Percentiles rank a stretch among this genome's conserved stretches.
Evolutionary conservation across 192 early-diverging fungal genomes (phyloP).

Genomic region (Umbelopsis ramanniana): DNA sequence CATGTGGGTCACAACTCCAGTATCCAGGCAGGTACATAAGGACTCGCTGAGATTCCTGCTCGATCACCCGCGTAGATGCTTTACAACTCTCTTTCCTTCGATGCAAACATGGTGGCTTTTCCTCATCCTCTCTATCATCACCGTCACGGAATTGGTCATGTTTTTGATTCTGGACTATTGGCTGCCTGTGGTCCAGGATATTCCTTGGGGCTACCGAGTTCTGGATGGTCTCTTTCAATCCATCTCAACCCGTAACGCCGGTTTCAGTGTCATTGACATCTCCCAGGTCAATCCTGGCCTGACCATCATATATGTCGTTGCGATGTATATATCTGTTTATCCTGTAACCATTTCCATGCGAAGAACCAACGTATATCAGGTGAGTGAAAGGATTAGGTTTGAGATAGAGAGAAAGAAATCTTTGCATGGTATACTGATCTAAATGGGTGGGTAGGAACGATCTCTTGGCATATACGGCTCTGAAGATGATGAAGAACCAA

Average conservation of each 20-base stretch:
- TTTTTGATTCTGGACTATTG: slow-evolving; percentile 34
- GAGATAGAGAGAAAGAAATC: too few relatives aligned
- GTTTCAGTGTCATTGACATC: slow-evolving; percentile 37
- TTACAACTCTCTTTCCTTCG: slow-evolving; percentile 38
- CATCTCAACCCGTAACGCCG: slow-evolving; percentile 39
- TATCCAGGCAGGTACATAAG: slow-evolving; percentile 20
- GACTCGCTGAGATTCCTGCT: slow-evolving; percentile 36
- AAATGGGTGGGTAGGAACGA: slow-evolving; percentile 27
- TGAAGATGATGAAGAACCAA: slow-evolving; percentile 27
- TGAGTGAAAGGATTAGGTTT: background rate
- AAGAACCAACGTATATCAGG: slow-evolving; percentile 44
- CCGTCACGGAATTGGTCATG: slow-evolving; percentile 29
- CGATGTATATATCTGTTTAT: slow-evolving; percentile 45
- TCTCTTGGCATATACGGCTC: slow-evolving; percentile 38
- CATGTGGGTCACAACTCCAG: slow-evolving; percentile 25
- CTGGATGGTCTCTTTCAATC: slow-evolving; percentile 42
- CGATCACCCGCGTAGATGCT: slow-evolving; percentile 41
- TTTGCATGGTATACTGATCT: too few relatives aligned
- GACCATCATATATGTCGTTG: slow-evolving; percentile 35
- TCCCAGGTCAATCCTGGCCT: slow-evolving; percentile 31
- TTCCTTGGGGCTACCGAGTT: slow-evolving; percentile 33
- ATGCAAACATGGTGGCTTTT: slow-evolving; percentile 40
- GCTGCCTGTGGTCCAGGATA: slow-evolving; percentile 28
- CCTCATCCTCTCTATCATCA: slow-evolving; percentile 30
- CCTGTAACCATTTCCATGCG: slow-evolving; percentile 45